Evolutionary conservation across 805 yeast species (phyloP).

Genomic region (Hemisphaericaspora nanyangensis): DNA sequence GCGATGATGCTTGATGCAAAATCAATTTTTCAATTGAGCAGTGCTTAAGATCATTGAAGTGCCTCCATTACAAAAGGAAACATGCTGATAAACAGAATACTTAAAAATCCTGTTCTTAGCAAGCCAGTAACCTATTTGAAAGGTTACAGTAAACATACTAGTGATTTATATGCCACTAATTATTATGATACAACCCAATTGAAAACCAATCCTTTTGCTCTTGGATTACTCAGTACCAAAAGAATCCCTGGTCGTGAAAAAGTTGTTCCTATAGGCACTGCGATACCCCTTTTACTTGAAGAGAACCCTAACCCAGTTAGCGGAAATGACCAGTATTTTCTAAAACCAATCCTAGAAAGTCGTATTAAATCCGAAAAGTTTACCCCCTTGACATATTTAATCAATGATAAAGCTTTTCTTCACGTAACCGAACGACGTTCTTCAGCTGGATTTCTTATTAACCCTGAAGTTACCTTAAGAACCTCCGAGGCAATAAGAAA

Average conservation of each 20-base stretch:
- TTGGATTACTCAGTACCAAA: conserved; percentile 10
- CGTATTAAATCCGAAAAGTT: conserved; percentile 1
- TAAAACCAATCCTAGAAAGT: neutral
- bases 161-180: conserved; percentile 13
- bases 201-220: conserved; percentile 26
- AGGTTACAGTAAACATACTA: conserved; percentile 15
- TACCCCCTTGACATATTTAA: neutral
- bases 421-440: neutral
- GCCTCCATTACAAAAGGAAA: no score
- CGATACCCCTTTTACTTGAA: conserved; percentile 1
- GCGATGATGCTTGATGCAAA: no score
- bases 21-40: no score
- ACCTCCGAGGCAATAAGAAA: neutral
- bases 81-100: neutral
- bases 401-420: neutral
- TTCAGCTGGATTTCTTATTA: neutral
- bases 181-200: conserved; percentile 17
- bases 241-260: neutral
- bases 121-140: neutral
- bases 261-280: conserved; percentile 4
- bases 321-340: neutral
- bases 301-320: conserved; percentile 3
- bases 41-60: no score
- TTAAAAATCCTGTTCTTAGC: neutral
- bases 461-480: neutral